Percentiles rank a stretch among this genome's conserved stretches.
phyloP scores from a whole-genome alignment of 2,329 filamentous ascomycete species.

The Colletotrichum truncatum region DNA sequence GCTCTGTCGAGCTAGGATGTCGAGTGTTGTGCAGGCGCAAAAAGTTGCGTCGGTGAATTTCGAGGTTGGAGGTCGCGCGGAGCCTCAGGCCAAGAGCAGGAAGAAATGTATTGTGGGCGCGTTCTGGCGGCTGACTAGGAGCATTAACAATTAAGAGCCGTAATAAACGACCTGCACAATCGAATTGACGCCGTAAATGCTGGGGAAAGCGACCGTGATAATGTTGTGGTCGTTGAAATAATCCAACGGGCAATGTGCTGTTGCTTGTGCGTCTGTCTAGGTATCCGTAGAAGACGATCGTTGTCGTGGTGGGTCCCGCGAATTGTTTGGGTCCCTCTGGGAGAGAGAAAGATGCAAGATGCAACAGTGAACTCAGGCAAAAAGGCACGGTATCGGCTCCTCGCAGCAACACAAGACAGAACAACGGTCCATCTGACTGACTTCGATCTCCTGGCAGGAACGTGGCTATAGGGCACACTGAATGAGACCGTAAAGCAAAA shows the following conservation, averaged over 20 bases:
- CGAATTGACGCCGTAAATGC: constrained; percentile 16
- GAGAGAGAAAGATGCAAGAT: background rate
- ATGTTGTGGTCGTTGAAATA: background rate
- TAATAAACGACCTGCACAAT: background rate
- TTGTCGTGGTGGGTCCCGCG: constrained; percentile 23
- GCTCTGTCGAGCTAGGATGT: constrained; percentile 25
- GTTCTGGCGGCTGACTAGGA: background rate
- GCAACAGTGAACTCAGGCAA: background rate
- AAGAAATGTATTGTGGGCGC: constrained; percentile 4
- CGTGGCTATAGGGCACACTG: background rate
- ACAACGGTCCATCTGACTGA: constrained; percentile 1
- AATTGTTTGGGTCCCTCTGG: constrained; percentile 22
- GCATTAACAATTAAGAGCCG: constrained; percentile 24
- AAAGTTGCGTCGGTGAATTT: constrained; percentile 30
- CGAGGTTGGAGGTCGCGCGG: constrained; percentile 18
- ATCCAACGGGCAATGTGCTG: constrained; percentile 5
- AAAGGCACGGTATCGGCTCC: constrained; percentile 5
- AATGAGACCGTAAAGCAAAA: background rate
- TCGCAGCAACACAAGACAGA: constrained; percentile 1
- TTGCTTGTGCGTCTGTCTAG: constrained; percentile 9
- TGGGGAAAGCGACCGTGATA: constrained; percentile 11
- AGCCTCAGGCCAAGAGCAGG: constrained; percentile 14
- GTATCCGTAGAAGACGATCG: constrained; percentile 20
- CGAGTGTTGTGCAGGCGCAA: constrained; percentile 13
- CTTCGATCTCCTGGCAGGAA: background rate